These are phyloP conservation scores for Inga oerstediana DNA, from an alignment of 306 rosid species.

Conservation along the genomic window DNA sequence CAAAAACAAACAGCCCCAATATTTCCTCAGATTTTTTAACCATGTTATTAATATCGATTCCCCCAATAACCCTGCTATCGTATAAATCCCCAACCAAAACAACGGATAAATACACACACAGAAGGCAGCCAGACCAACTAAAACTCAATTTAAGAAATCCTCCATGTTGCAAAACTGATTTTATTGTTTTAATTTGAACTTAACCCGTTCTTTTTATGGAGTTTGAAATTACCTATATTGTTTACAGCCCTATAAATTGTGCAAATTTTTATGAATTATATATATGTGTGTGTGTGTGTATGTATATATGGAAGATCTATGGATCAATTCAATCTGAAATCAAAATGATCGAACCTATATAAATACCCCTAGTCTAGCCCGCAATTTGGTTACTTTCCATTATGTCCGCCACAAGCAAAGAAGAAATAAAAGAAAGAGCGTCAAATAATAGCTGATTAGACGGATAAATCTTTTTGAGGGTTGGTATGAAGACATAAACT, in stretches of 20 bases:
- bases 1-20: not conserved
- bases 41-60: not conserved
- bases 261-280: not conserved
- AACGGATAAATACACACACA: too few species aligned
- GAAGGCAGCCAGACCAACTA: not conserved
- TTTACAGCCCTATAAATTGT: not conserved
- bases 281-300: too few species aligned
- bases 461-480: not conserved
- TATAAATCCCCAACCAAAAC: too few species aligned
- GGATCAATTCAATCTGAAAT: not conserved
- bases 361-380: not conserved
- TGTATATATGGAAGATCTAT: not conserved
- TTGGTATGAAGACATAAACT: not conserved
- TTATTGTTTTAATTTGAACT: not conserved
- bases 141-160: not conserved
- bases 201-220: not conserved
- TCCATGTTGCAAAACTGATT: not conserved
- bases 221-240: not conserved
- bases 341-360: not conserved
- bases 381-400: not conserved
- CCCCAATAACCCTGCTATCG: too few species aligned
- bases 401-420: not conserved
- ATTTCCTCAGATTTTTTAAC: too few species aligned
- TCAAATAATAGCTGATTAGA: not conserved
- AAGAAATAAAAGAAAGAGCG: not conserved